A percentile compares a stretch with the other conserved stretches of the same genome.
Conservation (phyloP, 73 alveolate genomes). For the Diophrys sp. region DNA sequence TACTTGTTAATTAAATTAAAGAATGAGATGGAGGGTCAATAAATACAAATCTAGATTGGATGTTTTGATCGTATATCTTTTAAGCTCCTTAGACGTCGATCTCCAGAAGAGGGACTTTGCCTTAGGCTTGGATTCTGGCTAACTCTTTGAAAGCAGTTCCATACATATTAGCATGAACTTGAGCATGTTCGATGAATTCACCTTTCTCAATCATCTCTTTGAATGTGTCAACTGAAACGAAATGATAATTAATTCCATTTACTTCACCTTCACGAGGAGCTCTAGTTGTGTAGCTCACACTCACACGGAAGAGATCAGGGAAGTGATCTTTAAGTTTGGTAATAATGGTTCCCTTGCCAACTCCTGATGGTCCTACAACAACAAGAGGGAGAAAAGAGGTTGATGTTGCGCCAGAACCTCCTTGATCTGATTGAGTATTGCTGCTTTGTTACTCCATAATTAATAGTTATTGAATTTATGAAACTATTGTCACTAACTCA, state of each 20-base stretch:
- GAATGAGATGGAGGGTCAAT: constrained; percentile 79
- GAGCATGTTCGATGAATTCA: constrained; percentile 68
- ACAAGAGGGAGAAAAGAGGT: constrained; percentile 45
- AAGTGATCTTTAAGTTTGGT: constrained; percentile 55
- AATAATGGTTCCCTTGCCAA: constrained; percentile 85
- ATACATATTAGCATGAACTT: constrained; percentile 84
- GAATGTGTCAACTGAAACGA: constrained; percentile 73
- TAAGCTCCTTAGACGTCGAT: constrained; percentile 92
- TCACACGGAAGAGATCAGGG: constrained; percentile 64
- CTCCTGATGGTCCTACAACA: constrained; percentile 93
- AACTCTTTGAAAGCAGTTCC: constrained; percentile 82
- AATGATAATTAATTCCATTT: constrained; percentile 85
- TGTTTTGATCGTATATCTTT: constrained; percentile 39
- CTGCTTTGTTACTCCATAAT: too few species aligned
- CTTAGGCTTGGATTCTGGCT: constrained; percentile 41
- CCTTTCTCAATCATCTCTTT: constrained; percentile 60
- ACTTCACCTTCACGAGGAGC: constrained; percentile 74
- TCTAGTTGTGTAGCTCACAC: constrained; percentile 83
- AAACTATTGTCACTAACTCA: constrained; percentile 66
- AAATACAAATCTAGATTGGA: constrained; percentile 73
- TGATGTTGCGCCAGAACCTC: not conserved
- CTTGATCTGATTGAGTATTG: not conserved
- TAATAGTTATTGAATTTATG: constrained; percentile 59
- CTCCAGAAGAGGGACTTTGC: constrained; percentile 81
- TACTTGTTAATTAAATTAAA: too few species aligned